These are phyloP conservation scores for Pleurozium schreberi DNA, from an alignment of 225 moss, liverwort and hornwort genomes.

Conservation along the genomic window DNA sequence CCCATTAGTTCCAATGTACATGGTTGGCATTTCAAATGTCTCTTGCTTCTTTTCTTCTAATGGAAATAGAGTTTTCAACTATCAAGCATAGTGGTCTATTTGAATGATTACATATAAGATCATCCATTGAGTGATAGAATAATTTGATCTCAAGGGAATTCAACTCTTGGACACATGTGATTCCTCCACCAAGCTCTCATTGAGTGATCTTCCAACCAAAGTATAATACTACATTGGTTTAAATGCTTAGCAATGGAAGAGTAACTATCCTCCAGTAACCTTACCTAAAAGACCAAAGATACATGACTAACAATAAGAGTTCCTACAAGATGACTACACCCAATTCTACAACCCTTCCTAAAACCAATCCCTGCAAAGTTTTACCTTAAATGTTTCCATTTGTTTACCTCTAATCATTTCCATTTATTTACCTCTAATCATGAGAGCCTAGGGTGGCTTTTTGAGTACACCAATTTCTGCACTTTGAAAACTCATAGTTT, in stretches of 20 bases:
- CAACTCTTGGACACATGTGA: accelerated
- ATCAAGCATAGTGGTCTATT: not conserved
- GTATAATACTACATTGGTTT: not conserved
- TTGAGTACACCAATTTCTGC: not conserved
- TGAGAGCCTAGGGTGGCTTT: not conserved
- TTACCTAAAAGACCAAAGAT: not conserved
- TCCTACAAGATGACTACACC: accelerated
- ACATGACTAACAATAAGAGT: not conserved
- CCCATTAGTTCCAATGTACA: not conserved
- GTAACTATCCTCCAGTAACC: too few species aligned
- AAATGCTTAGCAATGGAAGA: not conserved
- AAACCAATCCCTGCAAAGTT: not conserved
- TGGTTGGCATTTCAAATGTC: not conserved
- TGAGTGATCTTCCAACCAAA: not conserved
- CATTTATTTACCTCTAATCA: not conserved
- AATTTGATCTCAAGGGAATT: not conserved
- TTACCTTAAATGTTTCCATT: not conserved
- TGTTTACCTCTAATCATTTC: not conserved
- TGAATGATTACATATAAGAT: not conserved
- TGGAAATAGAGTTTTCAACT: not conserved
- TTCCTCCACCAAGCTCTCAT: not conserved
- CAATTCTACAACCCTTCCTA: not conserved
- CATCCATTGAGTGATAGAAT: not conserved
- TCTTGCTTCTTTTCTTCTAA: too few species aligned
- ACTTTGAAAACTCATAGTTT: not conserved